phyloP scores from a whole-genome alignment of 2,329 filamentous ascomycete genomes.

The Aspergillus transmontanensis region DNA sequence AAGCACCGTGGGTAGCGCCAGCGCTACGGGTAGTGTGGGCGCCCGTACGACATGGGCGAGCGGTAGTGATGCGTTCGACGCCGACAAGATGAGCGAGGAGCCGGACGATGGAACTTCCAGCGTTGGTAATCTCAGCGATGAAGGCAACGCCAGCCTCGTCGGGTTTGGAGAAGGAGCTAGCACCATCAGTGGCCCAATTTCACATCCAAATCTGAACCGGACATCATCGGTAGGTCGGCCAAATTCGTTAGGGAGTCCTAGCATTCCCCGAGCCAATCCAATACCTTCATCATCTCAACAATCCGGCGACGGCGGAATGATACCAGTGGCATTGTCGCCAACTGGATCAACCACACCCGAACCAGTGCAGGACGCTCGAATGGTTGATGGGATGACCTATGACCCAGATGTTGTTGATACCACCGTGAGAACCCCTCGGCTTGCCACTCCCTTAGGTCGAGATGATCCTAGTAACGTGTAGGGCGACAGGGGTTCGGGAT shows the following conservation, averaged over 20 bases:
- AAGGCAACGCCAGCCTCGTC: conserved; percentile 79
- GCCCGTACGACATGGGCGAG: conserved; percentile 70
- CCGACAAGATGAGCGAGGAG: conserved; percentile 63
- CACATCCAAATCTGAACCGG: conserved; percentile 55
- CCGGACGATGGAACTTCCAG: conserved; percentile 66
- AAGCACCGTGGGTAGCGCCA: conserved; percentile 89
- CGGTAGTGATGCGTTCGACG: conserved; percentile 61
- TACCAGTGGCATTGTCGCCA: conserved; percentile 38
- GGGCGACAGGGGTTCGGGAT: neutral
- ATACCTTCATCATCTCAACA: conserved; percentile 31
- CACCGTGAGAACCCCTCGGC: conserved; percentile 60
- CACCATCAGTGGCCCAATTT: conserved; percentile 77
- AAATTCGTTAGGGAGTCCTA: conserved; percentile 46
- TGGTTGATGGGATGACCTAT: conserved; percentile 69
- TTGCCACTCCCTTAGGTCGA: conserved; percentile 40
- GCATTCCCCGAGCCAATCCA: conserved; percentile 35
- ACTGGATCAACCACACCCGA: conserved; percentile 43
- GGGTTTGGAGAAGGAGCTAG: conserved; percentile 92
- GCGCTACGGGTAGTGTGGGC: conserved; percentile 74
- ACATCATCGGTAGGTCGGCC: conserved; percentile 36
- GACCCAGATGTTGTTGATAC: conserved; percentile 66
- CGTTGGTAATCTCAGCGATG: conserved; percentile 81
- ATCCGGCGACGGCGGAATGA: conserved; percentile 37
- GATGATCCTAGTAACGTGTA: conserved; percentile 9
- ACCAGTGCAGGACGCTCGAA: conserved; percentile 58